Evolutionary conservation across 176 grass and related monocot species (phyloP), one percentile per base, ranked within the genome.

Genomic region (Oryza glumipatula): DNA sequence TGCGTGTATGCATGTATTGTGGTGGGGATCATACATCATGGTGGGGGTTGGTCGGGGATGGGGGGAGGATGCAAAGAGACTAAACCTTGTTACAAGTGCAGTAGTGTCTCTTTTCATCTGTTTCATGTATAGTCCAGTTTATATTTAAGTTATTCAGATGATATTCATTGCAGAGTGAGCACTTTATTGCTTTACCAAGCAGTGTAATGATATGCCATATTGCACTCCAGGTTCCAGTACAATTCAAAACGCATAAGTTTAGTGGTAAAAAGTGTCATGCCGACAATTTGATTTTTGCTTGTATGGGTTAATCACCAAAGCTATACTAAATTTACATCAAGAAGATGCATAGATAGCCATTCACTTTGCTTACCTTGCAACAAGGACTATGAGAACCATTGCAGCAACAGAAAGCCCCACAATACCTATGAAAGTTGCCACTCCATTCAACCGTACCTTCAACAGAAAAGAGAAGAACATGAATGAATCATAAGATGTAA

Each of bases 381-480:
- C 24, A 68, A 99, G 88, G 49, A 99, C 88, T 68, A 94, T 19
- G 44, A 99, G 89, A 70, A 99, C 91, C 32, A 70, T 47, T 84
- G 54, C 89, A 82, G 96, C 96, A 78, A 96, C 89, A 80, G 81
- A 66, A 76, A 99, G 83, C 79, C 96, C 96, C 60, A 89, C 65
- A 23, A 99, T 92, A 21, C 96, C 96, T 47, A 99, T 94, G 84
- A 99, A 92, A 86, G 96, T 99, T 74, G 96, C 96, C 67, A 87
- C 86, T 64, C 96, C 96, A 96, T 99, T 99, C 81, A 99, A 91
- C 60, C 96, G 87, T 26, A 96, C 96, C 96, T 99, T 78, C 11
- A 86, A 78, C n/a, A 78, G 39, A 90, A 86, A 70, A 82, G 36
- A 84, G 21, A 85, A 89, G 17, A 43, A 32, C 30, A 41, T 68